Conservation (phyloP, 2,329 filamentous ascomycete genomes). For the Pseudogymnoascus sp. region DNA sequence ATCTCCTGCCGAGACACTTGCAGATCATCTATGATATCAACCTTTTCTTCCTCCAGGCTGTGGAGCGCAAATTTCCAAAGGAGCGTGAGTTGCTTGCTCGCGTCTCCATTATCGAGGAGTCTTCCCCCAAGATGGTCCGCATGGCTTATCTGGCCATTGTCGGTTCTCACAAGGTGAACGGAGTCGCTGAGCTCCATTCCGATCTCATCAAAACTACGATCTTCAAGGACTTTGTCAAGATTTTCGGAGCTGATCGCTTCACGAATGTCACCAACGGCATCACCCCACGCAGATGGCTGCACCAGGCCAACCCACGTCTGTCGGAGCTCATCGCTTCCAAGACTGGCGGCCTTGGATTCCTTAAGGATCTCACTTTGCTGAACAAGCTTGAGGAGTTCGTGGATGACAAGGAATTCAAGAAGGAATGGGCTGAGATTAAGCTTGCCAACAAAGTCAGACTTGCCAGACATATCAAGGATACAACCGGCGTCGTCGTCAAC, state of each 20-base stretch:
- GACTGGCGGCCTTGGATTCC: conserved; percentile 70
- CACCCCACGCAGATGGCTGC: conserved; percentile 89
- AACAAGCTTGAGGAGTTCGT: conserved; percentile 78
- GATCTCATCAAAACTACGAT: conserved; percentile 99
- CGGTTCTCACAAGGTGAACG: conserved; percentile 98
- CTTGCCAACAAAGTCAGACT: conserved; percentile 89
- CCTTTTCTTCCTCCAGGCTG: conserved; percentile 79
- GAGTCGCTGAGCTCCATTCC: conserved; percentile 93
- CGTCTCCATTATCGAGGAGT: conserved; percentile 97
- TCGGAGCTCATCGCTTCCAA: conserved; percentile 90
- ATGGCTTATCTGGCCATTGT: conserved; percentile 96
- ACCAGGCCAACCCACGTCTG: conserved; percentile 90
- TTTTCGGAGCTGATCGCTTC: conserved; percentile 95
- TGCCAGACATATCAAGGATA: conserved; percentile 81
- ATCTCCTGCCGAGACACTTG: conserved; percentile 85
- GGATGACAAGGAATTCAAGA: conserved; percentile 82
- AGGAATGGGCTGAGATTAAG: conserved; percentile 95
- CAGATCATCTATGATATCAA: conserved; percentile 99
- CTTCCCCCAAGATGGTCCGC: conserved; percentile 92
- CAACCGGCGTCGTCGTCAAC: conserved; percentile 73
- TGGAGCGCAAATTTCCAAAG: conserved; percentile 84
- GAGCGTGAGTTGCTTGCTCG: conserved; percentile 76
- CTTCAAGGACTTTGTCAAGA: conserved; percentile 95
- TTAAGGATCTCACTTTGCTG: conserved; percentile 82
- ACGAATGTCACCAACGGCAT: conserved; percentile 98